Evolutionary conservation across 345 rosid genomes (phyloP).

Genomic region (Syzygium aqueum): DNA sequence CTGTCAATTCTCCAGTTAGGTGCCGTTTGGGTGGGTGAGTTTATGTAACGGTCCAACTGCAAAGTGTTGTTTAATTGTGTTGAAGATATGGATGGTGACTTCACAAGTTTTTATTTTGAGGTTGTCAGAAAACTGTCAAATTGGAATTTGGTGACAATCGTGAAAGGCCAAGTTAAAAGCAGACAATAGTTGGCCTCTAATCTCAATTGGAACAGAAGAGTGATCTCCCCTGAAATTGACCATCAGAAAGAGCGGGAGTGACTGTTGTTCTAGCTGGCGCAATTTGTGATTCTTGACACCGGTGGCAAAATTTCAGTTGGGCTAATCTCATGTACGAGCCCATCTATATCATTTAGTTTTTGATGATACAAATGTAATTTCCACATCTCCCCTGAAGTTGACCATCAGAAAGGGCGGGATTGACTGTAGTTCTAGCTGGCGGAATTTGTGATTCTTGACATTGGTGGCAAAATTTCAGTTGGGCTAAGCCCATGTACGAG

Average conservation of each 20-base stretch:
- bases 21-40: neutral
- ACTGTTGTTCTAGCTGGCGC: neutral
- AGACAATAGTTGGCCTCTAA: neutral
- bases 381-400: neutral
- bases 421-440: neutral
- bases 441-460: neutral
- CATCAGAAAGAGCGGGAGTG: neutral
- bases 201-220: neutral
- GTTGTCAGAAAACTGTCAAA: neutral
- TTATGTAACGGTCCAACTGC: neutral
- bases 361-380: neutral
- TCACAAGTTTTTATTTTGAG: neutral
- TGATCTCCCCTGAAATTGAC: neutral
- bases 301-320: neutral
- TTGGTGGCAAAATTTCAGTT: neutral
- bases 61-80: neutral
- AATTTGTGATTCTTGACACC: neutral
- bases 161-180: neutral
- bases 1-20: neutral
- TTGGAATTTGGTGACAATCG: neutral
- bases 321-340: neutral
- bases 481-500: neutral
- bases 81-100: neutral
- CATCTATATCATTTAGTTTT: neutral
- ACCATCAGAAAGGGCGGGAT: neutral